A percentile compares a stretch with the other conserved stretches of the same genome.
phyloP scores from a whole-genome alignment of 2,329 filamentous ascomycete genomes.

The Mycosphaerella sp. region DNA sequence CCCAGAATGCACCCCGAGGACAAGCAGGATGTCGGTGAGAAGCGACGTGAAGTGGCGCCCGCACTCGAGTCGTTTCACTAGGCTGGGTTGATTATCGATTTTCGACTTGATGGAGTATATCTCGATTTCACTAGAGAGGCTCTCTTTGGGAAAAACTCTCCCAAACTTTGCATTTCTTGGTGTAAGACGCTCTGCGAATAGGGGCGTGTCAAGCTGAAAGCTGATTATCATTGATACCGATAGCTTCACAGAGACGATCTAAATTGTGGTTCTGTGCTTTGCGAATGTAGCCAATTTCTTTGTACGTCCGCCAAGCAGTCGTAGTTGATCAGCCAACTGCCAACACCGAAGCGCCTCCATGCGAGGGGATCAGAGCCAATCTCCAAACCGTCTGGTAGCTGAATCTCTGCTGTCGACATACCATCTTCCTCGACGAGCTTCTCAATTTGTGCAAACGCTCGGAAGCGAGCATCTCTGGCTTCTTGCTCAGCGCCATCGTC shows the following conservation, averaged over 20 bases:
- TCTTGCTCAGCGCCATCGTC: constrained; percentile 53
- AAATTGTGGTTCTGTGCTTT: background rate
- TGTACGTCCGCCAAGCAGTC: constrained; percentile 16
- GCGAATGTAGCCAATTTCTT: constrained; percentile 8
- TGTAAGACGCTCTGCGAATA: too few species aligned
- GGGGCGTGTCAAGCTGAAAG: background rate
- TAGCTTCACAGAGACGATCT: constrained; percentile 8
- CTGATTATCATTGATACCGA: background rate
- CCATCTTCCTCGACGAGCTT: constrained; percentile 1
- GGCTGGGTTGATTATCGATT: too few species aligned
- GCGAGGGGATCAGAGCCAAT: constrained; percentile 14
- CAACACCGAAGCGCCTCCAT: constrained; percentile 17
- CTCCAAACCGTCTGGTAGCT: constrained; percentile 9
- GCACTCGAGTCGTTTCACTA: too few species aligned
- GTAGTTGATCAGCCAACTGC: constrained; percentile 15
- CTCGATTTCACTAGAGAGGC: too few species aligned
- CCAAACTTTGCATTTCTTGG: too few species aligned
- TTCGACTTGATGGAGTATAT: too few species aligned
- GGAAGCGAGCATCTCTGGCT: constrained; percentile 20
- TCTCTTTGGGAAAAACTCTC: too few species aligned
- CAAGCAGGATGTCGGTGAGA: too few species aligned
- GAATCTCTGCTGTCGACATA: background rate
- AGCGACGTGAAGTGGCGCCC: too few species aligned
- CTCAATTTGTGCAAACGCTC: constrained; percentile 11
- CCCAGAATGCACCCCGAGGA: too few species aligned